Evolutionary conservation across 2,329 filamentous ascomycete species (phyloP).

Genomic region (Colletotrichum spaethianum): DNA sequence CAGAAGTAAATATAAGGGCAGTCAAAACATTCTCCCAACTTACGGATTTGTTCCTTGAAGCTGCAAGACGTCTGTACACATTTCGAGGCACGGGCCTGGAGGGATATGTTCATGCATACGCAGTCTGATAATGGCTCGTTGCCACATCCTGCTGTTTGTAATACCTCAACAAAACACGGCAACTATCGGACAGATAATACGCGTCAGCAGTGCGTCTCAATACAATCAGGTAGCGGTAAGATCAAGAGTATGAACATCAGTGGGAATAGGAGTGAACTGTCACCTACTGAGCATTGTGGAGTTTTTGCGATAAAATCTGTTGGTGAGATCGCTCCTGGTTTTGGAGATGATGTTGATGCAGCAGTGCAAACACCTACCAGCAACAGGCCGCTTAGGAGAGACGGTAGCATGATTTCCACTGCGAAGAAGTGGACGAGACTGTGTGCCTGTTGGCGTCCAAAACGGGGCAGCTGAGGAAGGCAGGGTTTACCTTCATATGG

Average conservation of each 20-base stretch:
- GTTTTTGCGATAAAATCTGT: neutral
- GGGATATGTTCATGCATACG: conserved; percentile 24
- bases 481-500: too few species aligned
- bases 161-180: neutral
- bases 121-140: conserved; percentile 21
- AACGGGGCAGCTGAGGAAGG: too few species aligned
- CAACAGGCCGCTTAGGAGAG: too few species aligned
- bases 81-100: conserved; percentile 30
- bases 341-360: neutral
- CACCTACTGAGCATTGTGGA: neutral
- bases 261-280: neutral
- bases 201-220: too few species aligned
- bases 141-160: neutral
- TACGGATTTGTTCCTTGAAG: conserved; percentile 31
- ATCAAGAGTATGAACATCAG: too few species aligned
- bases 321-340: neutral
- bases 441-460: too few species aligned
- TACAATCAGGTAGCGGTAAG: too few species aligned
- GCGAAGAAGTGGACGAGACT: too few species aligned
- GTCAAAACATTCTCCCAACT: neutral
- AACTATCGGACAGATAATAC: neutral
- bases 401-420: too few species aligned
- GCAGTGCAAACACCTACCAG: too few species aligned
- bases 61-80: conserved; percentile 37
- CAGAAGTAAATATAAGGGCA: neutral